Evolutionary conservation across 208 protist genomes (phyloP).

Genomic region (Trypanosoma conorhini): DNA sequence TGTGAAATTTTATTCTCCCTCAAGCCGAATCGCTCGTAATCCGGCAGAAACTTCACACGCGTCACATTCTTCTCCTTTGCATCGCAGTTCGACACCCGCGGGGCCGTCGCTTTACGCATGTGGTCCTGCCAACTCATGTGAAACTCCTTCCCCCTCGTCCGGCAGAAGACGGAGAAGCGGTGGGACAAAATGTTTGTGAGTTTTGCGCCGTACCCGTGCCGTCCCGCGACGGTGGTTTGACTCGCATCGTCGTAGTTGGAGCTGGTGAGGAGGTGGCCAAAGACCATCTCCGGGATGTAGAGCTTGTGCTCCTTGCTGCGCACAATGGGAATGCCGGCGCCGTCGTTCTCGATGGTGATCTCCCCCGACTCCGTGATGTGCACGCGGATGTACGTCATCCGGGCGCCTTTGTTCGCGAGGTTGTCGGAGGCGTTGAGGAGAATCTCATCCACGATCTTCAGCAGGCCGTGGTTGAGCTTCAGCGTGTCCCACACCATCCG

Average conservation of each 20-base stretch:
- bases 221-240: constrained; percentile 92
- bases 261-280: constrained; percentile 96
- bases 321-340: constrained; percentile 93
- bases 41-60: constrained; percentile 85
- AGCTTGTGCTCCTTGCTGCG: constrained; percentile 92
- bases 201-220: constrained; percentile 98
- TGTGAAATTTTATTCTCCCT: constrained; percentile 65
- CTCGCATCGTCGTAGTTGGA: constrained; percentile 97
- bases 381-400: constrained; percentile 93
- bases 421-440: constrained; percentile 99
- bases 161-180: constrained; percentile 95
- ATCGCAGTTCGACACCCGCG: constrained; percentile 84
- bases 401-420: constrained; percentile 67
- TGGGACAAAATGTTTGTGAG: constrained; percentile 99
- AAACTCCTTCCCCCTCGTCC: constrained; percentile 86
- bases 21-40: constrained; percentile 87
- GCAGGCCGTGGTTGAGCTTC: constrained; percentile 94
- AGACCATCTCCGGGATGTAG: constrained; percentile 98
- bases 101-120: constrained; percentile 94
- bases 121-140: constrained; percentile 97
- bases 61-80: constrained; percentile 76
- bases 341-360: constrained; percentile 97
- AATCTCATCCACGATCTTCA: constrained; percentile 99
- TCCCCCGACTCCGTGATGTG: constrained; percentile 83
- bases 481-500: constrained; percentile 89